These are phyloP conservation scores for Phycomyces nitens DNA, from an alignment of 192 early-diverging fungal species.

Conservation along the genomic window DNA sequence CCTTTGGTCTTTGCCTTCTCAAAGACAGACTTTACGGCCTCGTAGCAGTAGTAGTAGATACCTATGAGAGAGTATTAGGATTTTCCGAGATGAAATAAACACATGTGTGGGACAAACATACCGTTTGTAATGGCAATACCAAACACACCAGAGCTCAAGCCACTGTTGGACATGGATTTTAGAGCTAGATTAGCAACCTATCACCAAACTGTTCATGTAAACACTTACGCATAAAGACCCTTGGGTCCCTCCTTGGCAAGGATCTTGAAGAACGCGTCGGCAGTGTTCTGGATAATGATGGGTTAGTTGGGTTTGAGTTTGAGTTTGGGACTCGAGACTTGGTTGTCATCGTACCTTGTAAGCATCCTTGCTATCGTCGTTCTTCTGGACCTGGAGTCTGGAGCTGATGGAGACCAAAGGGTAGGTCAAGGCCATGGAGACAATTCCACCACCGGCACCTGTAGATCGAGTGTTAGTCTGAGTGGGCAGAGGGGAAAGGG, in stretches of 20 bases:
- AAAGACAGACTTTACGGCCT: constrained; percentile 81
- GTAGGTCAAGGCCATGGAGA: constrained; percentile 93
- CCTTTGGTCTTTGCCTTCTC: constrained; percentile 57
- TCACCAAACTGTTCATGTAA: no score
- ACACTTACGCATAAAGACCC: constrained; percentile 86
- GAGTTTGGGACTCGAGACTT: not conserved
- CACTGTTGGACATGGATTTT: constrained; percentile 48
- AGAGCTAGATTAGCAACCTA: no score
- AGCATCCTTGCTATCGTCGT: constrained; percentile 47
- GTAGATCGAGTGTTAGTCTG: not conserved
- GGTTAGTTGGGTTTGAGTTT: not conserved
- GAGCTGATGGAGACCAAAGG: constrained; percentile 79
- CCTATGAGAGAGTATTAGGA: not conserved
- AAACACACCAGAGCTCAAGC: constrained; percentile 91
- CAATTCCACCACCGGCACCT: constrained; percentile 85
- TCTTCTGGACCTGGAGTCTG: constrained; percentile 77
- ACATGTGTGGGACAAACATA: constrained; percentile 50
- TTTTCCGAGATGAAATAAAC: not conserved
- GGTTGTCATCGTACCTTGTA: constrained; percentile 48
- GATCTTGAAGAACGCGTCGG: constrained; percentile 85
- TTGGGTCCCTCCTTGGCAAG: constrained; percentile 80
- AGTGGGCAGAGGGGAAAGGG: no score
- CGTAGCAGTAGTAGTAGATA: constrained; percentile 83
- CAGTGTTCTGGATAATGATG: constrained; percentile 41
- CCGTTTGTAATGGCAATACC: constrained; percentile 97